Evolutionary conservation across 2,329 filamentous ascomycete genomes (phyloP), one percentile per base, ranked within the genome.

Genomic region (Fusarium kyushuense): DNA sequence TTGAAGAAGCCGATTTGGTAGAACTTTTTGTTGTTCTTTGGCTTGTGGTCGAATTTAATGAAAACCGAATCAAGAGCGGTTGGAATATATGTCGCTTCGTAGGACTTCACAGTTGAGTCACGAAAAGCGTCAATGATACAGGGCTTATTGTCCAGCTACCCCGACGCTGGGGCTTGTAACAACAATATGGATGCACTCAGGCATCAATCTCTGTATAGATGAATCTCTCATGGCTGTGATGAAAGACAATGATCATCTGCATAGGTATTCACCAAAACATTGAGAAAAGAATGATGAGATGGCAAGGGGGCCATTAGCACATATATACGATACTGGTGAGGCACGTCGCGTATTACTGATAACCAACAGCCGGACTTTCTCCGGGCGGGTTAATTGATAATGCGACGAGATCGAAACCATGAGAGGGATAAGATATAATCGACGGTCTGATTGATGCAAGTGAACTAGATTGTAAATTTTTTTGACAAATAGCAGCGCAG

Each of bases 91-190:
- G 49, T 72, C 58, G 71, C 72, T 65, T 74, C 71, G 43, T 53
- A 53, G 60, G 53, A 52, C 38, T 56, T 41, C 30, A 38, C 35
- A 25, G 68, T 64, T 51, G 29, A 63, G 60, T 66, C 72, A 74
- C 71, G 53, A 25, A 60, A 76, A 72, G 73, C 72, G 66, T 65
- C 48, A 45, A 45, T 54, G 57, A 64, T 48, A 46, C 25, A n/a
- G 52, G 58, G 67, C 67, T 80, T 82, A 86, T 74, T 83, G 73
- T 71, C 72, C 75, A 67, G 72, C 72, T 65, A 84, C 84, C 84
- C 84, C 84, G 70, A 65, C 84, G 74, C 83, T 86, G 83, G 84
- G 84, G 83, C 79, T 85, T 81, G 82, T 76, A 75, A 78, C 32
- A 55, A 56, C 46, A 65, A 47, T 52, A 63, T 43, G 48, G 52